Percentiles rank a stretch among this genome's conserved stretches.
phyloP scores from a whole-genome alignment of 257 asterid species.

The Osmanthus fragrans region DNA sequence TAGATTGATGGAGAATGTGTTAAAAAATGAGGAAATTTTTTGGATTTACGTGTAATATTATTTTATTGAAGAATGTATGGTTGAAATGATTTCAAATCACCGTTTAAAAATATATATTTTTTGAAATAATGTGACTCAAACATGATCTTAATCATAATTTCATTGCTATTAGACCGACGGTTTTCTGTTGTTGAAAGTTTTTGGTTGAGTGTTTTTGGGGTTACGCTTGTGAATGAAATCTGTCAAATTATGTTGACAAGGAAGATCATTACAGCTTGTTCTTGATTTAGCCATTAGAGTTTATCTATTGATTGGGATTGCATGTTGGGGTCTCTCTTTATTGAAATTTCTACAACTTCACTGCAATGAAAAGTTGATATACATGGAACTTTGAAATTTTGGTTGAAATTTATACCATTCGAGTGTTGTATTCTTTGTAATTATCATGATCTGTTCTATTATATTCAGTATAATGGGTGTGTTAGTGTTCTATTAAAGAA shows the following conservation, averaged over 20 bases:
- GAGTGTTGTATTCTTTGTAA: neutral
- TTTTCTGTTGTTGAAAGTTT: neutral
- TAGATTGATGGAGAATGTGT: no score
- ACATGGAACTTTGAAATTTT: neutral
- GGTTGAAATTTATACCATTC: neutral
- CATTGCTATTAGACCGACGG: neutral
- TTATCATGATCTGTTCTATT: no score
- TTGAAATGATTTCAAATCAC: no score
- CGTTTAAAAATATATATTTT: no score
- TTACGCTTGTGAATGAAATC: neutral
- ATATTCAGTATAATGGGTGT: no score
- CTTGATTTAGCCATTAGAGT: neutral
- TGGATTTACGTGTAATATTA: no score
- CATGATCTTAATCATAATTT: neutral
- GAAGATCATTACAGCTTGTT: neutral
- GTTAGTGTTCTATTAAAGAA: slow-evolving; percentile 45
- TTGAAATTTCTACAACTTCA: neutral
- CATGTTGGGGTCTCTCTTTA: neutral
- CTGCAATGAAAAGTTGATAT: neutral
- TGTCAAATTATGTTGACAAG: neutral
- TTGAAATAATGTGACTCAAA: no score
- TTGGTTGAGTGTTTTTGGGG: neutral
- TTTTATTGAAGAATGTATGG: no score
- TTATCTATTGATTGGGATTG: neutral
- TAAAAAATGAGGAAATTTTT: no score